Conservation (phyloP, 192 early-diverging fungal species). For the Coemansia sp. region DNA sequence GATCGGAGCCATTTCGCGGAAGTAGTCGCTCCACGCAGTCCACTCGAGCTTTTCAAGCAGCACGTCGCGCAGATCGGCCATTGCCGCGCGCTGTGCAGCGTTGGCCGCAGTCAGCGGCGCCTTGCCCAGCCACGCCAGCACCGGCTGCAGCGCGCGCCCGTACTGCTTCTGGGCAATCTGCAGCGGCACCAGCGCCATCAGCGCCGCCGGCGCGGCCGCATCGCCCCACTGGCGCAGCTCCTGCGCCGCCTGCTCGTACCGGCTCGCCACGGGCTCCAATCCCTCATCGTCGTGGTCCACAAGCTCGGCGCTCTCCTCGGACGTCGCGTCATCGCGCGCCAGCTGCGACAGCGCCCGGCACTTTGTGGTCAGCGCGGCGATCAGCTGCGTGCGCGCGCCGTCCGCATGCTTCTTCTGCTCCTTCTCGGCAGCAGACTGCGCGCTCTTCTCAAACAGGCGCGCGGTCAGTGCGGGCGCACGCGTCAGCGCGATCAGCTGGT, state of each 20-base stretch:
- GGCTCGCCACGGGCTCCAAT: slow-evolving; percentile 10
- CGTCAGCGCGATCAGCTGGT: slow-evolving; percentile 57
- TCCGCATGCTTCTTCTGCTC: slow-evolving; percentile 70
- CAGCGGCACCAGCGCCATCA: slow-evolving; percentile 57
- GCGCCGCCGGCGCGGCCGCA: slow-evolving; percentile 52
- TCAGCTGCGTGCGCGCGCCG: slow-evolving; percentile 60
- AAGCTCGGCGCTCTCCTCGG: slow-evolving; percentile 40
- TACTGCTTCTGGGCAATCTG: slow-evolving; percentile 54
- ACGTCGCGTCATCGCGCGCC: slow-evolving; percentile 12
- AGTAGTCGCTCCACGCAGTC: slow-evolving; percentile 63
- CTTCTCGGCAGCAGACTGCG: slow-evolving; percentile 54
- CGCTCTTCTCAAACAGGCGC: slow-evolving; percentile 40
- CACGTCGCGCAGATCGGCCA: slow-evolving; percentile 51
- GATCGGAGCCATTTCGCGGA: slow-evolving; percentile 11
- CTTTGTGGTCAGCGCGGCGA: slow-evolving; percentile 59
- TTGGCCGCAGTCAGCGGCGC: slow-evolving; percentile 51
- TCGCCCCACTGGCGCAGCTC: slow-evolving; percentile 59
- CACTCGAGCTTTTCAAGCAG: slow-evolving; percentile 65
- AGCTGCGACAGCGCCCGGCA: slow-evolving; percentile 51
- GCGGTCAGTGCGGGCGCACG: slow-evolving; percentile 60
- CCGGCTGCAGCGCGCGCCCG: slow-evolving; percentile 68
- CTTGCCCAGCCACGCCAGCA: slow-evolving; percentile 68
- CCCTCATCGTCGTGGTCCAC: slow-evolving; percentile 32
- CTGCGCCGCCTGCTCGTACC: slow-evolving; percentile 57
- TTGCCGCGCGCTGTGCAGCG: slow-evolving; percentile 55